Percentiles rank a stretch among this genome's conserved stretches.
These are phyloP conservation scores for Arthroderma uncinatum DNA, from an alignment of 2,329 filamentous ascomycete species.

Conservation along the genomic window DNA sequence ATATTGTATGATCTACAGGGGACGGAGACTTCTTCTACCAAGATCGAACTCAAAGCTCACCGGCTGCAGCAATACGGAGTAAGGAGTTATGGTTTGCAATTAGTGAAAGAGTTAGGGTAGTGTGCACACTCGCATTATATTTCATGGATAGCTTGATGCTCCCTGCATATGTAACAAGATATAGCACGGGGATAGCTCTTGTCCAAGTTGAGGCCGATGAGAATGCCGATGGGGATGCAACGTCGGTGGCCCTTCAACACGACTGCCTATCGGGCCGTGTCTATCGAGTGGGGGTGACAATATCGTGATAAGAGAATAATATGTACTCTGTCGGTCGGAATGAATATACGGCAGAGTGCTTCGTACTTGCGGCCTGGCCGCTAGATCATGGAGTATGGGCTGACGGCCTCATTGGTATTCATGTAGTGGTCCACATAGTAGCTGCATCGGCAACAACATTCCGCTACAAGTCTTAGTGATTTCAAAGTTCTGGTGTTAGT, in stretches of 20 bases:
- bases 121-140: background rate
- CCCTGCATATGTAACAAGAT: background rate
- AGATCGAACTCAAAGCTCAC: background rate
- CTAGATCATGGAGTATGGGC: background rate
- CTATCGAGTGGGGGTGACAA: background rate
- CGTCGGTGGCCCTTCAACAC: background rate
- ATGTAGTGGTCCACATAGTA: background rate
- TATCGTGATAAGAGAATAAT: background rate
- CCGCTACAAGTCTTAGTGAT: background rate
- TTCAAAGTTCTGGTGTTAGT: background rate
- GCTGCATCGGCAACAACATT: background rate
- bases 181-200: background rate
- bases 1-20: background rate
- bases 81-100: background rate
- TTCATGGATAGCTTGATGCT: background rate
- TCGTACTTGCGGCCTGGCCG: background rate
- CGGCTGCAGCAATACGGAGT: background rate
- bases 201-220: background rate
- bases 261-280: background rate
- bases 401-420: background rate
- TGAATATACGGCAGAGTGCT: background rate
- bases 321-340: background rate
- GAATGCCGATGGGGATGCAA: background rate
- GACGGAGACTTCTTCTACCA: background rate
- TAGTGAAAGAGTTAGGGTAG: background rate